A percentile compares a stretch with the other conserved stretches of the same genome.
These are phyloP conservation scores for Celoporthe dispersa DNA, from an alignment of 2,329 filamentous ascomycete species.

Conservation along the genomic window DNA sequence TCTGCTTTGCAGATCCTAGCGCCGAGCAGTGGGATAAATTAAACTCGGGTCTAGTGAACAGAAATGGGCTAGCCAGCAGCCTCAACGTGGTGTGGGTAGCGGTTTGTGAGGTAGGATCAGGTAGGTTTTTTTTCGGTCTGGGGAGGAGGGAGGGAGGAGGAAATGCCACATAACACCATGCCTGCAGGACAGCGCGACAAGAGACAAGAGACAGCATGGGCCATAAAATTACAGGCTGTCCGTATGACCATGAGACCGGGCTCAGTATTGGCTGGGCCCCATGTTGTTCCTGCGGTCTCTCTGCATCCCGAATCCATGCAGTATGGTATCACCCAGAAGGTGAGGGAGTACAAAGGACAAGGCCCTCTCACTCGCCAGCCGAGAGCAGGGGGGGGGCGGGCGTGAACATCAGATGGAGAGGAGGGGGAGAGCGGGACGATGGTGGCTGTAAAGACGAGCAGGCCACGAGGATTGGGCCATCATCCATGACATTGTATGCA, in stretches of 20 bases:
- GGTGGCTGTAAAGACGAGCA: constrained; percentile 12
- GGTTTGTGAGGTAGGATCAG: constrained; percentile 17
- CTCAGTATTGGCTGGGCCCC: constrained; percentile 26
- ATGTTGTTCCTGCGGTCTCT: not conserved
- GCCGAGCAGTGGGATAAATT: constrained; percentile 23
- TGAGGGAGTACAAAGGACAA: constrained; percentile 17
- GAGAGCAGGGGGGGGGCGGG: constrained; percentile 17
- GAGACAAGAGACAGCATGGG: constrained; percentile 14
- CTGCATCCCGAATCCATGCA: constrained; percentile 28
- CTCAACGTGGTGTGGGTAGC: constrained; percentile 19
- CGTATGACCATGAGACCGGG: constrained; percentile 26
- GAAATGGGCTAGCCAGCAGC: constrained; percentile 21
- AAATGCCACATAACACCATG: constrained; percentile 3
- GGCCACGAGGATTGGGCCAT: constrained; percentile 20
- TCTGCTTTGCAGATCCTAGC: constrained; percentile 27
- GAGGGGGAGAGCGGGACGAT: constrained; percentile 15
- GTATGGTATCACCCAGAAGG: constrained; percentile 17
- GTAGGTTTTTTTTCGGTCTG: not conserved
- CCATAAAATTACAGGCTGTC: constrained; percentile 23
- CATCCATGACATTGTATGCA: constrained; percentile 25
- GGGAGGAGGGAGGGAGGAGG: not conserved
- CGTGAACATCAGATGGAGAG: constrained; percentile 7
- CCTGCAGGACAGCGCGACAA: not conserved
- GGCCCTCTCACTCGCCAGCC: constrained; percentile 26
- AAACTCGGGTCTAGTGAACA: constrained; percentile 26